A percentile compares a stretch with the other conserved stretches of the same genome.
These are phyloP conservation scores for Thelonectria discophora DNA, from an alignment of 2,329 filamentous ascomycete species.

Conservation along the genomic window DNA sequence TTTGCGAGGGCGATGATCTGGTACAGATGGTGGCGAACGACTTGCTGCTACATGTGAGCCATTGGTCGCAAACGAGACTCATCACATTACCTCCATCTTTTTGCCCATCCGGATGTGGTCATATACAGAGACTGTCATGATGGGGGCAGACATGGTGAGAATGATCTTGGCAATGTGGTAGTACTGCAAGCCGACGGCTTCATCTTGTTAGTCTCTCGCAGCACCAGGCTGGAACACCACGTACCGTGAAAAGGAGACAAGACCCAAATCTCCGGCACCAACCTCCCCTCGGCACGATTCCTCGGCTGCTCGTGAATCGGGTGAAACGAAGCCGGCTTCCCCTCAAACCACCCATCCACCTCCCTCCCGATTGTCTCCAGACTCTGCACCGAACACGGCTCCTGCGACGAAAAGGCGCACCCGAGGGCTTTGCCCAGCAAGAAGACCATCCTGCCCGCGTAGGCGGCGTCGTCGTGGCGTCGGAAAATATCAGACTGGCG, in stretches of 20 bases:
- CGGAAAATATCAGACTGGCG: conserved; percentile 29
- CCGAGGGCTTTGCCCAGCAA: conserved; percentile 16
- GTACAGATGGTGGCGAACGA: conserved; percentile 20
- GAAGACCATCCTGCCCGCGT: conserved; percentile 26
- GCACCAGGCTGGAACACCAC: not conserved
- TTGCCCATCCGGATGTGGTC: conserved; percentile 26
- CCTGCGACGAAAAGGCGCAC: conserved; percentile 17
- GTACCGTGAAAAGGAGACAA: conserved; percentile 26
- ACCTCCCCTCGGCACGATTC: conserved; percentile 16
- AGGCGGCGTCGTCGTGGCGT: conserved; percentile 24
- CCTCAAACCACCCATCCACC: conserved; percentile 23
- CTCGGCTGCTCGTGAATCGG: conserved; percentile 23
- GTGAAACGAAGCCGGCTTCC: conserved; percentile 22
- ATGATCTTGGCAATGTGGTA: conserved; percentile 29
- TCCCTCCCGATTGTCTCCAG: conserved; percentile 9
- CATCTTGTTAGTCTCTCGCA: not conserved
- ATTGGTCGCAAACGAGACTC: not conserved
- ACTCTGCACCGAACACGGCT: conserved; percentile 11
- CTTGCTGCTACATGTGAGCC: conserved; percentile 1
- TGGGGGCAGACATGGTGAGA: conserved; percentile 21
- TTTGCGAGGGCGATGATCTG: conserved; percentile 23
- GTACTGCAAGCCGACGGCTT: conserved; percentile 27
- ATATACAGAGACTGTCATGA: conserved; percentile 21
- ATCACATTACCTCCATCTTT: conserved; percentile 17
- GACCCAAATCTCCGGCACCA: conserved; percentile 25